Base-by-base conservation (phyloP, 495 filamentous ascomycete species). In the Platismatia glauca region DNA sequence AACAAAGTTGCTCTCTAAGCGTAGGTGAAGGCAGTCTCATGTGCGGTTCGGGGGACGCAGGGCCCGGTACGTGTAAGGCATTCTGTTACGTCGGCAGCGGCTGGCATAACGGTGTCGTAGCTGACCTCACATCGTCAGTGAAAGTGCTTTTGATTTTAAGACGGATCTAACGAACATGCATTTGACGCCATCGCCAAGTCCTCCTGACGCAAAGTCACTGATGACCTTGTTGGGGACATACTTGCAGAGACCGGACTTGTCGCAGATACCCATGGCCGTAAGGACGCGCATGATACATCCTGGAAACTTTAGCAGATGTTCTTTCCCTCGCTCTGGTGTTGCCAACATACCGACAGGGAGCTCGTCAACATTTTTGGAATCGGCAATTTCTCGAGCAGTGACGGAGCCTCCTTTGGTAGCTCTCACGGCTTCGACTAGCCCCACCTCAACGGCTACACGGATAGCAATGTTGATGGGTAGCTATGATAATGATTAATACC, bases 211-310 rank as follows among this genome's bases (percentile, higher is more conserved):
- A 38, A 68, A 64, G 44, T 70, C 64, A 2, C 55, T 59, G 16
- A 69, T 72, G 16, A 60, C 62, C 15, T 70, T 59, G 20, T 69
- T 73, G 13, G 68, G 66, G n/a, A 61, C 53, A 35, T 73, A 71
- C 0, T 55, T 58, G 44, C 66, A 58, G n/a, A 61, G 62, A 4
- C 59, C 71, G 13, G 65, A 57, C 55, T 73, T 70, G 57, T 69
- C 65, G 56, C 66, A 68, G 5, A 73, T 55, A 16, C 71, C 71
- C 50, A 67, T 58, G 13, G 57, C 66, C 0, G 68, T 70, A 3
- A 73, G 22, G 0, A 67, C 57, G 0, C 70, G 66, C 69, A 72
- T 69, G 2, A 72, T 55, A n/a, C 70, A 8, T 38, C 0, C 3
- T 9, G 37, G 37, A 7, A 38, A n/a, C n/a, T n/a, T n/a, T n/a